Evolutionary conservation across 2,329 filamentous ascomycete species (phyloP).

Genomic region (Plenodomus lindquistii): DNA sequence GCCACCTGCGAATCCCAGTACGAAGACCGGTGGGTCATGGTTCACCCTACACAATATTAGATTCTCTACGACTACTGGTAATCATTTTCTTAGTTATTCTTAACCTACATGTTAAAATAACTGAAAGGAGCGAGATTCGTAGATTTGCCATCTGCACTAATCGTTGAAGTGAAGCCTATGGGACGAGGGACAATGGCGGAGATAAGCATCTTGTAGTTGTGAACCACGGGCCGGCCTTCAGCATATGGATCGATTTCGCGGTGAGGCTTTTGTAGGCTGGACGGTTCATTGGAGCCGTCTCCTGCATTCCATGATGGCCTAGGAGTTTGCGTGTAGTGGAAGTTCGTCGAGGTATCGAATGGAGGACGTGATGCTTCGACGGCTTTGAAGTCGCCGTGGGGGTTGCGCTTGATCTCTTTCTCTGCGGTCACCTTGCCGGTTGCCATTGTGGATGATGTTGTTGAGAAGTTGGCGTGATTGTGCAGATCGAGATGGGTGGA

Average conservation of each 20-base stretch:
- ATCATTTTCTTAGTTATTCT: too few species aligned
- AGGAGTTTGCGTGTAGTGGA: constrained; percentile 66
- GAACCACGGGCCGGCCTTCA: constrained; percentile 65
- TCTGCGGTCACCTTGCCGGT: constrained; percentile 50
- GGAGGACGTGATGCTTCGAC: constrained; percentile 68
- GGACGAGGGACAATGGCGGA: constrained; percentile 81
- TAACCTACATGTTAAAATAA: constrained; percentile 83
- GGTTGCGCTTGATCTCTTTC: constrained; percentile 61
- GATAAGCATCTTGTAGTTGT: constrained; percentile 94
- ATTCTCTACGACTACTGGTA: too few species aligned
- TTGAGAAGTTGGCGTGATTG: neutral
- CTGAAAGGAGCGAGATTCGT: constrained; percentile 86
- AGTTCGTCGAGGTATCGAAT: constrained; percentile 56
- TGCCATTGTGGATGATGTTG: constrained; percentile 11
- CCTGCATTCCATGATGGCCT: constrained; percentile 69
- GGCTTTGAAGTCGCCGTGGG: constrained; percentile 74
- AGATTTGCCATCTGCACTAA: constrained; percentile 62
- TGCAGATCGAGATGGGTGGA: neutral
- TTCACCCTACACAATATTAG: too few species aligned
- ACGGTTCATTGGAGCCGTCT: constrained; percentile 63
- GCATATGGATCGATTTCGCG: constrained; percentile 81
- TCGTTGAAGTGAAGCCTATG: constrained; percentile 67
- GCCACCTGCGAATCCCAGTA: constrained; percentile 63
- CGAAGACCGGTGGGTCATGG: constrained; percentile 86
- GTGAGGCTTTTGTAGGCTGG: constrained; percentile 62